Conservation (phyloP, 2,329 filamentous ascomycete species). For the Fusarium denticulatum region DNA sequence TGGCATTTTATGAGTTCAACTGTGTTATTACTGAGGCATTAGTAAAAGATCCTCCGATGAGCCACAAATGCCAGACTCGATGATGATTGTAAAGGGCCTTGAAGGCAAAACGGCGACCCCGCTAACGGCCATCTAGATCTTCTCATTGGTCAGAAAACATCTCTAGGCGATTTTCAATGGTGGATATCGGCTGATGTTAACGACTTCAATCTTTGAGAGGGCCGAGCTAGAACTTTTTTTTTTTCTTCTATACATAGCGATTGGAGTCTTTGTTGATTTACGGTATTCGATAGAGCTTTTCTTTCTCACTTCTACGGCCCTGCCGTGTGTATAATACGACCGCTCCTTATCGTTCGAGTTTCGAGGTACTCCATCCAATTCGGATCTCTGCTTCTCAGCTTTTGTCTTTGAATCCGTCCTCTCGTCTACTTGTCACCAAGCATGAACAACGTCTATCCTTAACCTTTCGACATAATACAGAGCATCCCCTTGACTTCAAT, state of each 20-base stretch:
- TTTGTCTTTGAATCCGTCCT: neutral
- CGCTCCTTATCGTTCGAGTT: neutral
- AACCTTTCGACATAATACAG: conserved; percentile 26
- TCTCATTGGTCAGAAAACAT: conserved; percentile 14
- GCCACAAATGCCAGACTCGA: neutral
- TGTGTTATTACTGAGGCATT: neutral
- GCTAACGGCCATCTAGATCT: neutral
- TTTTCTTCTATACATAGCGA: conserved; percentile 9
- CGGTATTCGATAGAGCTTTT: neutral
- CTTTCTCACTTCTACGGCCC: neutral
- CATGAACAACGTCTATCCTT: conserved; percentile 35
- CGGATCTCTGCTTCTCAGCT: neutral
- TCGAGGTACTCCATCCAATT: conserved; percentile 22
- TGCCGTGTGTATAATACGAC: neutral
- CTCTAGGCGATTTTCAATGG: conserved; percentile 4
- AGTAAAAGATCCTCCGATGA: neutral
- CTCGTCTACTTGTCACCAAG: conserved; percentile 27
- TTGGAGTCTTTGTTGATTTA: neutral
- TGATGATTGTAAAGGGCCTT: conserved; percentile 5
- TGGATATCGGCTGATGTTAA: conserved; percentile 32
- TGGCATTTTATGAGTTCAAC: no score
- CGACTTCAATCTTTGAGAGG: conserved; percentile 13
- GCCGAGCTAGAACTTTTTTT: conserved; percentile 21
- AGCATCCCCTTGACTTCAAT: conserved; percentile 50
- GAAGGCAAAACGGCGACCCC: conserved; percentile 20